Evolutionary conservation across 2,329 filamentous ascomycete species (phyloP).

Genomic region (Aureobasidium subglaciale): DNA sequence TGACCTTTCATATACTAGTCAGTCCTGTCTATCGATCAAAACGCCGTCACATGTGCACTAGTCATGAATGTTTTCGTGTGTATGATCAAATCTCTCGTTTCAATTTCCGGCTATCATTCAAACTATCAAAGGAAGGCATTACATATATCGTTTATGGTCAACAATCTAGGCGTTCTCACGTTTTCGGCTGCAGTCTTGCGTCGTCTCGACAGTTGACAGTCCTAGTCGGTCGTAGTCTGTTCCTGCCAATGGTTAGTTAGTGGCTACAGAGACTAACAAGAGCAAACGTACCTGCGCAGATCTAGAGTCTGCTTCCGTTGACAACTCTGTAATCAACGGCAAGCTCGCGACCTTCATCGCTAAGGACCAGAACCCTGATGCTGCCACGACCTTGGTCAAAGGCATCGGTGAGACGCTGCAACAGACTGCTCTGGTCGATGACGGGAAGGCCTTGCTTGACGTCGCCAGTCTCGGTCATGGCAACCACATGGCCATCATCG

Average conservation of each 20-base stretch:
- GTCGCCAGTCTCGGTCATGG: constrained; percentile 98
- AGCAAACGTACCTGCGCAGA: neutral
- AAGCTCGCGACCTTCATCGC: constrained; percentile 85
- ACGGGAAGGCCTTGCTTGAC: constrained; percentile 94
- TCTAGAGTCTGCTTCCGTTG: constrained; percentile 64
- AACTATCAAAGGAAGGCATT: constrained; percentile 8
- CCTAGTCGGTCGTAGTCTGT: neutral
- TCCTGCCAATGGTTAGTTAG: neutral
- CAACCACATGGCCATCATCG: constrained; percentile 72
- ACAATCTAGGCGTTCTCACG: neutral
- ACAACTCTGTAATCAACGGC: constrained; percentile 99
- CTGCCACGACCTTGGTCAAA: constrained; percentile 90
- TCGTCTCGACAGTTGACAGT: neutral
- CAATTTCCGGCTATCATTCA: neutral
- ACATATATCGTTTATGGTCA: neutral
- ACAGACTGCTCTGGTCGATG: constrained; percentile 90
- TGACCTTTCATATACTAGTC: no score
- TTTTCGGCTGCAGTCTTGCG: neutral
- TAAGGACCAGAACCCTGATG: constrained; percentile 92
- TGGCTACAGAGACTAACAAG: neutral
- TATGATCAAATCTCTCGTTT: neutral
- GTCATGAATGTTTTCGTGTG: neutral
- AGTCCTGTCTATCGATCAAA: no score
- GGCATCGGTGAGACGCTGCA: constrained; percentile 68
- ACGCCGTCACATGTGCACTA: no score